Evolutionary conservation across 2,329 filamentous ascomycete species (phyloP), one percentile per base, ranked within the genome.

Genomic region (Proliferodiscus dingleyae): DNA sequence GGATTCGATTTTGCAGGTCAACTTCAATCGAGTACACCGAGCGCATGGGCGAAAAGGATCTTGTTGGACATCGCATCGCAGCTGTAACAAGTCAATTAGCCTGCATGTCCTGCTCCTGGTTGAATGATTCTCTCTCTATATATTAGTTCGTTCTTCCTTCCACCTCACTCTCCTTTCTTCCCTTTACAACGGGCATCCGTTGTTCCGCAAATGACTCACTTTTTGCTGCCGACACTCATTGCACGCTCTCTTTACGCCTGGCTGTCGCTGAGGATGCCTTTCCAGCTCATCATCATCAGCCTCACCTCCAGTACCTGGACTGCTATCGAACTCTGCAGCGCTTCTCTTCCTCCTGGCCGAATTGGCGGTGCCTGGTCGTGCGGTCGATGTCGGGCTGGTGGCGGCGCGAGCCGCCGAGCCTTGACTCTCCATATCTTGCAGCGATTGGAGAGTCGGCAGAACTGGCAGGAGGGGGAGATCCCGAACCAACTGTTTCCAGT

Each of bases 151-250:
- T n/a, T n/a, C n/a, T n/a, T n/a, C n/a, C n/a, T n/a, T n/a, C n/a
- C n/a, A n/a, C n/a, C n/a, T n/a, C n/a, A n/a, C n/a, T n/a, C n/a
- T n/a, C n/a, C n/a, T n/a, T n/a, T n/a, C n/a, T n/a, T n/a, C n/a
- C n/a, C n/a, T n/a, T n/a, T n/a, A n/a, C n/a, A n/a, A n/a, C n/a
- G n/a, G n/a, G n/a, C n/a, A n/a, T n/a, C n/a, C n/a, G n/a, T n/a
- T n/a, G n/a, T n/a, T n/a, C n/a, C n/a, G n/a, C n/a, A n/a, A 32
- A 23, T 61, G 63, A 73, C 71, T 75, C 69, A 88, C 86, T 74
- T 91, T 91, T 67, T 91, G 87, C 68, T 91, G 87, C 51, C 86
- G 77, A 63, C 86, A 91, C 66, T 91, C 86, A 62, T 90, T 90
- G 67, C 87, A 91, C 5, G 87, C 87, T 59, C 87, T 76, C 70